Percentiles rank a stretch among this genome's conserved stretches.
These are phyloP conservation scores for Ceratobasidium sp. DNA, from an alignment of 1,284 basidiomycete species.

Conservation along the genomic window DNA sequence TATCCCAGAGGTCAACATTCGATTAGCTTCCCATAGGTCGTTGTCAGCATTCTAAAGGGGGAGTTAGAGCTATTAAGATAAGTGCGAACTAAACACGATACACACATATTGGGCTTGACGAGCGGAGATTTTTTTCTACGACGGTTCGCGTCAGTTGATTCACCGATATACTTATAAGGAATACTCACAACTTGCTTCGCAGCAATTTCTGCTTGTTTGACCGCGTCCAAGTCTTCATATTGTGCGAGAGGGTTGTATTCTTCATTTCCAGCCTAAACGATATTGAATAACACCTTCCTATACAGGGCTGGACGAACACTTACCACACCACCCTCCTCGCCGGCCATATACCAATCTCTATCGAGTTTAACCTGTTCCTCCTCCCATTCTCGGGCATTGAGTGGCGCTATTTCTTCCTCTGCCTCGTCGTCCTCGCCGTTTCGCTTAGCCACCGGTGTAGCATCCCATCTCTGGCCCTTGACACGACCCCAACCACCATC, in stretches of 20 bases:
- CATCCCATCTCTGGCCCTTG: constrained; percentile 80
- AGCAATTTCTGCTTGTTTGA: constrained; percentile 83
- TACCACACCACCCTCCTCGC: constrained; percentile 85
- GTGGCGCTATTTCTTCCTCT: constrained; percentile 65
- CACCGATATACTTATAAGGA: constrained; percentile 15
- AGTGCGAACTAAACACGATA: constrained; percentile 47
- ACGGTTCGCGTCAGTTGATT: constrained; percentile 37
- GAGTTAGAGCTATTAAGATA: constrained; percentile 44
- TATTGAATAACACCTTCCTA: constrained; percentile 33
- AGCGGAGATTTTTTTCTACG: constrained; percentile 86
- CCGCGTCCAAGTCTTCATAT: constrained; percentile 82
- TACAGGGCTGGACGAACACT: constrained; percentile 49
- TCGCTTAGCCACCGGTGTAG: constrained; percentile 78
- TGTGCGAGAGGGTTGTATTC: constrained; percentile 94
- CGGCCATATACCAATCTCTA: constrained; percentile 89
- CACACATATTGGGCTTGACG: constrained; percentile 93
- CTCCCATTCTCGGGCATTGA: constrained; percentile 90
- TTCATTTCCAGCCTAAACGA: constrained; percentile 74
- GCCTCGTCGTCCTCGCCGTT: constrained; percentile 68
- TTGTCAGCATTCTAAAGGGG: constrained; percentile 88
- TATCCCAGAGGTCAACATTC: constrained; percentile 95
- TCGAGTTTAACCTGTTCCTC: constrained; percentile 92
- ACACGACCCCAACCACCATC: constrained; percentile 67
- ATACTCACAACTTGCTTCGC: constrained; percentile 77
- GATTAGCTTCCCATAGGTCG: constrained; percentile 98